phyloP scores from a whole-genome alignment of 192 early-diverging fungal genomes.

The Coemansia brasiliensis region DNA sequence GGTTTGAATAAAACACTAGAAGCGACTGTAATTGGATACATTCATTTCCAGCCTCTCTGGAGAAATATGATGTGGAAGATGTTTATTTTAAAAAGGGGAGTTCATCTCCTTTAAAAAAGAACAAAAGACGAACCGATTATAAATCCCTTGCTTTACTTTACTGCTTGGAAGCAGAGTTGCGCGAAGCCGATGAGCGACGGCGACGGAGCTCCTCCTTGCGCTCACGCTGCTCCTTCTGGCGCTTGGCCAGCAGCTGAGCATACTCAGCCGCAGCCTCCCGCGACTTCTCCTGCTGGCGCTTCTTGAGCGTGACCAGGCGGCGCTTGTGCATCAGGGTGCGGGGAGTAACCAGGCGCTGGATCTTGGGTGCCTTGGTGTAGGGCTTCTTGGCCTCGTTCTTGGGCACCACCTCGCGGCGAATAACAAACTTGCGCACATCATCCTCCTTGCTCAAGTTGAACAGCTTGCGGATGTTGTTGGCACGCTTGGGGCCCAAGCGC shows the following conservation, averaged over 20 bases:
- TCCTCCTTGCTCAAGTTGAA: constrained; percentile 98
- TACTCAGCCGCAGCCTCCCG: constrained; percentile 70
- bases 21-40: constrained; percentile 2
- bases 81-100: constrained; percentile 14
- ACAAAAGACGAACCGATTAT: not conserved
- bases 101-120: constrained; percentile 23
- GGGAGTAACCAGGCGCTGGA: constrained; percentile 98
- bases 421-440: constrained; percentile 99
- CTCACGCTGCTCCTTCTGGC: constrained; percentile 94
- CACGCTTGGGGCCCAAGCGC: constrained; percentile 98
- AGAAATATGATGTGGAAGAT: constrained; percentile 10
- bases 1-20: too few species aligned
- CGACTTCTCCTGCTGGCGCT: constrained; percentile 74
- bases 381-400: constrained; percentile 89
- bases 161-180: constrained; percentile 58
- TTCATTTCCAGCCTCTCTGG: constrained; percentile 13
- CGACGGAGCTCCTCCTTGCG: constrained; percentile 71
- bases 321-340: constrained; percentile 95
- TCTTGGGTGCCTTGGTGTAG: constrained; percentile 92
- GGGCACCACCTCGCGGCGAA: constrained; percentile 89
- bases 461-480: constrained; percentile 98
- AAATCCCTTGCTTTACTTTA: too few species aligned
- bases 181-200: constrained; percentile 56
- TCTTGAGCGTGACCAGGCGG: constrained; percentile 84
- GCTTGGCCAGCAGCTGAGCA: constrained; percentile 84